These are phyloP conservation scores for Pyricularia pennisetigena DNA, from an alignment of 2,329 filamentous ascomycete species.

Conservation along the genomic window DNA sequence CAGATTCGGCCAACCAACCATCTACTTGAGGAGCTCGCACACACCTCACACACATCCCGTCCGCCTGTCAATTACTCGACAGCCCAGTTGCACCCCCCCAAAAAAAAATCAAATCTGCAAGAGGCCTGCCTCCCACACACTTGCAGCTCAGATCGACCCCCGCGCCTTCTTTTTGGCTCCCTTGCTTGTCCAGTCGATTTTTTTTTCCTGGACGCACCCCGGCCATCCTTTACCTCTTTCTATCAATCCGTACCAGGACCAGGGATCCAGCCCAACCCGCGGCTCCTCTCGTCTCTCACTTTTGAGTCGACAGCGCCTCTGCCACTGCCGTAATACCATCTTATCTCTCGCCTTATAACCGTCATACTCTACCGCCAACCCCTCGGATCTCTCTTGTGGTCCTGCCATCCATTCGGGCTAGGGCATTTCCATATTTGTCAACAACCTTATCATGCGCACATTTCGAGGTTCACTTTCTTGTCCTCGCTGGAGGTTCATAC, in stretches of 20 bases:
- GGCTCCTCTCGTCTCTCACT: background rate
- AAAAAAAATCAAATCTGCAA: background rate
- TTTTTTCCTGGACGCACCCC: background rate
- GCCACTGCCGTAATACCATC: background rate
- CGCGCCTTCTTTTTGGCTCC: background rate
- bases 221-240: background rate
- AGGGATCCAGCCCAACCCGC: background rate
- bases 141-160: background rate
- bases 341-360: background rate
- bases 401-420: background rate
- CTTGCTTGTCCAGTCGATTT: conserved; percentile 3
- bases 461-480: conserved; percentile 28
- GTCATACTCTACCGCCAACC: background rate
- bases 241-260: background rate
- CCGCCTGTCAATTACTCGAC: background rate
- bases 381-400: background rate
- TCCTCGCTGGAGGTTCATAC: conserved; percentile 34
- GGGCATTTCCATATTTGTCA: background rate
- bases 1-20: background rate
- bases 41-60: background rate
- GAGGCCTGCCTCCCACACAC: background rate
- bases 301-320: background rate
- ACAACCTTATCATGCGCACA: conserved; percentile 32
- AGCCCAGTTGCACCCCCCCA: background rate
- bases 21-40: background rate